Percentiles rank a stretch among this genome's conserved stretches.
Evolutionary conservation across 2,329 filamentous ascomycete species (phyloP).

Genomic region (Cladosporium sp.): DNA sequence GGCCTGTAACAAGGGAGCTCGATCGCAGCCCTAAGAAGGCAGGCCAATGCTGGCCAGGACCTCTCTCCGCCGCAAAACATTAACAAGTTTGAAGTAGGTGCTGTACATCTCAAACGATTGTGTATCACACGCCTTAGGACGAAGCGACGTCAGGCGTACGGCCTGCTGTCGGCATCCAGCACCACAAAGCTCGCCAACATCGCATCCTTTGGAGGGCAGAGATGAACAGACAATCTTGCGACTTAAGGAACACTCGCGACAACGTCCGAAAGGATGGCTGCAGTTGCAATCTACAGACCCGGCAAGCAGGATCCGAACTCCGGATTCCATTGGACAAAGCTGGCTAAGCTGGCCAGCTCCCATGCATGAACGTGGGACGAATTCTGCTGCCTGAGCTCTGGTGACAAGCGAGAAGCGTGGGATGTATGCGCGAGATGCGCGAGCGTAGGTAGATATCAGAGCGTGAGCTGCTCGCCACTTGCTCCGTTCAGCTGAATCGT

Average conservation of each 20-base stretch:
- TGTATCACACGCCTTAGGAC: neutral
- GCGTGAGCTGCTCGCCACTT: neutral
- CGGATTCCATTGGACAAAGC: slow-evolving; percentile 8
- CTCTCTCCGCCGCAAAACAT: neutral
- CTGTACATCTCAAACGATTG: neutral
- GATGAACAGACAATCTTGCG: neutral
- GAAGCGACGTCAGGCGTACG: neutral
- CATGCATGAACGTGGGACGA: slow-evolving; percentile 13
- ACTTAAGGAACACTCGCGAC: neutral
- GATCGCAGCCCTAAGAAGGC: neutral
- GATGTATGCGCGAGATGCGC: slow-evolving; percentile 5
- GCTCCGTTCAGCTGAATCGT: neutral
- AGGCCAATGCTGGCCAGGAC: neutral
- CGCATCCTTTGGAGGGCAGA: neutral
- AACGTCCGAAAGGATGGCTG: neutral
- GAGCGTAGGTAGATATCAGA: neutral
- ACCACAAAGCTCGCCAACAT: neutral
- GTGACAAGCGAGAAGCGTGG: slow-evolving; percentile 6
- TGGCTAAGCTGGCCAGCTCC: neutral
- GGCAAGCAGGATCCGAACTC: neutral
- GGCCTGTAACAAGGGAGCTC: neutral
- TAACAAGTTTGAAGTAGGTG: neutral
- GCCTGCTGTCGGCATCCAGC: neutral
- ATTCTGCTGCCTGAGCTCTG: slow-evolving; percentile 9
- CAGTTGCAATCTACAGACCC: neutral